Conservation (phyloP, 129 eudicot genomes). For the Chrysanthemum makinoi region DNA sequence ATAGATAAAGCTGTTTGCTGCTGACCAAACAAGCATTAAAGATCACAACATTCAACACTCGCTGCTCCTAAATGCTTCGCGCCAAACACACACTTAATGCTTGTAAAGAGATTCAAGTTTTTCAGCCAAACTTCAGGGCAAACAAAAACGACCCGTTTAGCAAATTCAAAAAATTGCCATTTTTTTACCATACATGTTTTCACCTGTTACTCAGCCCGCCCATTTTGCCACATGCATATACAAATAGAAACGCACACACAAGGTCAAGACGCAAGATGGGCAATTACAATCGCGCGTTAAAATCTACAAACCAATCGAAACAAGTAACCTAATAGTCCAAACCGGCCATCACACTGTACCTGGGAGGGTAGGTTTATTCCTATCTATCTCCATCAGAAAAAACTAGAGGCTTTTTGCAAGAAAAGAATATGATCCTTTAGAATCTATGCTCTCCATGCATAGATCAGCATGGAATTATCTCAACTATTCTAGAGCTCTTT, state of each 20-base stretch:
- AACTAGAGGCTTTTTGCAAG: conserved; percentile 15
- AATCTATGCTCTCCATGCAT: conserved; percentile 24
- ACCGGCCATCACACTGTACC: conserved; percentile 1
- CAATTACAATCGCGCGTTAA: too few relatives aligned
- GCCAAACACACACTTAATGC: too few relatives aligned
- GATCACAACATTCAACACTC: too few relatives aligned
- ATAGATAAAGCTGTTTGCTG: too few relatives aligned
- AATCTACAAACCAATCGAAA: background rate
- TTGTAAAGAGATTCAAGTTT: too few relatives aligned
- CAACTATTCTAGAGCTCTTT: conserved; percentile 4
- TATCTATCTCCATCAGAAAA: background rate
- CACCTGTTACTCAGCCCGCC: background rate
- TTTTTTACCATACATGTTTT: background rate
- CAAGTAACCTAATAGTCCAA: background rate
- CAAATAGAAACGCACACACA: too few relatives aligned
- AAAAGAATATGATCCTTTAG: conserved; percentile 33
- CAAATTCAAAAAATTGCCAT: too few relatives aligned
- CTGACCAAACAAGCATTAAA: too few relatives aligned
- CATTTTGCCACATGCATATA: background rate
- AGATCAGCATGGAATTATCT: conserved; percentile 1
- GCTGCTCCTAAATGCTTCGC: too few relatives aligned
- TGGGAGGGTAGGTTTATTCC: background rate
- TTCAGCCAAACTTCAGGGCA: too few relatives aligned
- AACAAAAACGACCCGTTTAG: too few relatives aligned
- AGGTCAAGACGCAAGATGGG: too few relatives aligned